Evolutionary conservation across 139 green algal genomes (phyloP), one percentile per base, ranked within the genome.

Genomic region (Chlamydomonas incerta): DNA sequence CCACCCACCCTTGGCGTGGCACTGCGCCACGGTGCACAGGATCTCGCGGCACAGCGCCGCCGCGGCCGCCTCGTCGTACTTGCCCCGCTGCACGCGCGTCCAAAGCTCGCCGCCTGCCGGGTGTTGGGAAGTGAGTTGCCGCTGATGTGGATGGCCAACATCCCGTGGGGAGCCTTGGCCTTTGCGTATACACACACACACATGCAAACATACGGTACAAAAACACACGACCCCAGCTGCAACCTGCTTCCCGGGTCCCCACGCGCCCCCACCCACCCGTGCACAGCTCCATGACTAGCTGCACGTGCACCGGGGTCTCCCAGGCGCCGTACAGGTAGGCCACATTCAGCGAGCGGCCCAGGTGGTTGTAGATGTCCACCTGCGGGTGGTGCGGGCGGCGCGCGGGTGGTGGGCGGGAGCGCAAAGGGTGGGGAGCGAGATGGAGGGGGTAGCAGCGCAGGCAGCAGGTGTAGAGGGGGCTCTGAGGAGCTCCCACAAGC

Each of bases 281-380:
- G 81, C 93, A 96, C 47, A 96, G 83, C 90, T 98, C 94, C 90
- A 98, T 93, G 18, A 98, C 94, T 24, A 98, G 65, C 80, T 95
- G 85, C 13, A 98, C 94, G 28, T 82, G 83, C 58, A 81, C 62
- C 26, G 93, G 84, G 34, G 94, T 93, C 75, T 98, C 95, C 80
- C 91, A 98, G 26, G 86, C 93, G 24, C 90, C 93, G 72, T 94
- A 93, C 66, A 96, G 58, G 74, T 95, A 92, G 15, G 89, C 91
- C 57, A 96, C 88, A 52, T 95, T 97, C 18, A 97, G 86, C 5
- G 87, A 93, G 46, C 87, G 88, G 29, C 93, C 92, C 86, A 96
- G 85, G 87, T 95, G 90, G 46, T 92, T 92, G 62, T 90, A 90
- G 65, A 96, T 93, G 83, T 96, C 94, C 17, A 94, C 85, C 88